These are phyloP conservation scores for Myxozyma sirexii DNA, from an alignment of 805 yeast genomes.

Conservation along the genomic window DNA sequence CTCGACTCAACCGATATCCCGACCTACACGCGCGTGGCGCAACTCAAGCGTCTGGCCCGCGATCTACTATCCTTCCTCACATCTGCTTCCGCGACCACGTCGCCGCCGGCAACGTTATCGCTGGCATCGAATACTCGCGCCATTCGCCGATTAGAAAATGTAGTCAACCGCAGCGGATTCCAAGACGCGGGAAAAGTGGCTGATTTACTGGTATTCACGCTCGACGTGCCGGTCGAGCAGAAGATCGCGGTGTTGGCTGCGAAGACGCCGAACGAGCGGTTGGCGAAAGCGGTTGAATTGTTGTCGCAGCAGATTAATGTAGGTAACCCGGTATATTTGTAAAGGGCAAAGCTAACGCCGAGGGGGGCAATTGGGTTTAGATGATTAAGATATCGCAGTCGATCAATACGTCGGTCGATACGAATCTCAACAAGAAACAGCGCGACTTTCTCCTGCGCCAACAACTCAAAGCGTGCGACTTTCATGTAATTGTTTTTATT, in stretches of 20 bases:
- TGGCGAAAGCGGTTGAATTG: constrained; percentile 29
- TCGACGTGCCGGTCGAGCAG: constrained; percentile 41
- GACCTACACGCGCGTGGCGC: constrained; percentile 30
- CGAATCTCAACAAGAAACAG: constrained; percentile 36
- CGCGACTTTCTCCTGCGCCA: constrained; percentile 38
- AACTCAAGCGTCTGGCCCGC: constrained; percentile 29
- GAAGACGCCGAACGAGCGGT: constrained; percentile 37
- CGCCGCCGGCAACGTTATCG: not conserved
- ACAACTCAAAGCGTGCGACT: constrained; percentile 32
- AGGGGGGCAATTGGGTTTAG: too few species aligned
- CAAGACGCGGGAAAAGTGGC: constrained; percentile 41
- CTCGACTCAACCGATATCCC: constrained; percentile 30
- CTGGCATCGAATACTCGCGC: constrained; percentile 3
- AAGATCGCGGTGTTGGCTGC: constrained; percentile 40
- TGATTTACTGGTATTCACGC: constrained; percentile 43
- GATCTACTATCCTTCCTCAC: constrained; percentile 26
- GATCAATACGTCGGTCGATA: constrained; percentile 36
- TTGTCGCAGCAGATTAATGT: constrained; percentile 30
- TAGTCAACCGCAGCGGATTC: constrained; percentile 24
- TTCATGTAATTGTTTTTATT: not conserved
- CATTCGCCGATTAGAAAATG: constrained; percentile 23
- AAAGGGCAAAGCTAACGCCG: not conserved
- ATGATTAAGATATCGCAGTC: constrained; percentile 33
- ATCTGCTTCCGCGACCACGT: not conserved
- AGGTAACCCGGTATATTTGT: too few species aligned